Conservation (phyloP, 305 asterid species). For the Petunia hybrid region DNA sequence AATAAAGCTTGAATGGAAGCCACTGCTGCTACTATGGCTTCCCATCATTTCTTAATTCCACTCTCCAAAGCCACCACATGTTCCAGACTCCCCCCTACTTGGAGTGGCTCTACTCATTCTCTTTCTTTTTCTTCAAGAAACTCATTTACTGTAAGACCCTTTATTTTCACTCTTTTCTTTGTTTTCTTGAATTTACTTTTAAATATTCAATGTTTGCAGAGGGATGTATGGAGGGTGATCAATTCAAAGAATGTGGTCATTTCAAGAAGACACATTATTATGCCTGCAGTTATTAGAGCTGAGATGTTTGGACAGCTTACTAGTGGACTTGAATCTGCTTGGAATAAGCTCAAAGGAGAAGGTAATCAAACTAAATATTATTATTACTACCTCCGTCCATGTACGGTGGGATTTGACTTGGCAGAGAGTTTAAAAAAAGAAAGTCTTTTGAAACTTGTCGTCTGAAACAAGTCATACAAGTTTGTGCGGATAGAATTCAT, state of each 20-base stretch:
- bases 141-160: conserved; percentile 59
- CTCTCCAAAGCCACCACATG: conserved; percentile 42
- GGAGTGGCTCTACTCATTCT: conserved; percentile 55
- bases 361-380: no score
- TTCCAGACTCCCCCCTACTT: conserved; percentile 48
- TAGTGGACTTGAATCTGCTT: conserved; percentile 86
- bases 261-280: conserved; percentile 48
- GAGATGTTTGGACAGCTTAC: conserved; percentile 98
- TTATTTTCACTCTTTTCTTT: background rate
- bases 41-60: conserved; percentile 66
- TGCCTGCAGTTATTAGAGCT: conserved; percentile 65
- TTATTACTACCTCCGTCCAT: background rate
- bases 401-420: no score
- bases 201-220: conserved; percentile 45
- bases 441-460: no score
- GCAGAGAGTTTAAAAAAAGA: no score
- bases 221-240: conserved; percentile 71
- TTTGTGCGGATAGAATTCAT: no score
- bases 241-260: conserved; percentile 45
- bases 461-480: no score
- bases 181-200: conserved; percentile 16
- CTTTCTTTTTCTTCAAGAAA: conserved; percentile 67
- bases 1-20: conserved; percentile 54
- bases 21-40: conserved; percentile 57
- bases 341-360: conserved; percentile 99